These are phyloP conservation scores for Botrytis cinerea DNA, from an alignment of 2,329 filamentous ascomycete species.

Conservation along the genomic window DNA sequence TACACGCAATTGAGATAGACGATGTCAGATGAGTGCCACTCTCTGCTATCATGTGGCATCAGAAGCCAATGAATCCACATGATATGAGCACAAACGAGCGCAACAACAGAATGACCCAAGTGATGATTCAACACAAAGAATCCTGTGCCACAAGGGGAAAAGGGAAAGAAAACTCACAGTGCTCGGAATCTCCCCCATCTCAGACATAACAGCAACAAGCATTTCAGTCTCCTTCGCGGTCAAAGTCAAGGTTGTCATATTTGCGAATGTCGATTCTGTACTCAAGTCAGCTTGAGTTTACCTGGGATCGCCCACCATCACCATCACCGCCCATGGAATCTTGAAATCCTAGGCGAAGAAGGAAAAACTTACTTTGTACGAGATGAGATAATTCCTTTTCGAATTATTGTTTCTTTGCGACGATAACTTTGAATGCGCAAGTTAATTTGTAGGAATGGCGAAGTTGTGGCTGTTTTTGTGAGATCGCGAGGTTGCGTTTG, in stretches of 20 bases:
- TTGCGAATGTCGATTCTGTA: not conserved
- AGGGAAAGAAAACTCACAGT: slow-evolving; percentile 2
- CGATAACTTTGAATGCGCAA: not conserved
- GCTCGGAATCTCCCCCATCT: slow-evolving; percentile 28
- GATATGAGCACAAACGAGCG: not conserved
- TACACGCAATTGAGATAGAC: not conserved
- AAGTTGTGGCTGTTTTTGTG: not conserved
- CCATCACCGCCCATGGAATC: not conserved
- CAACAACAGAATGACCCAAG: too few relatives aligned
- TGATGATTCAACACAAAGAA: not conserved
- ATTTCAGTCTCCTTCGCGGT: slow-evolving; percentile 25
- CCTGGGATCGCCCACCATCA: not conserved
- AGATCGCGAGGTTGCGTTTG: not conserved
- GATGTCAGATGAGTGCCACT: not conserved
- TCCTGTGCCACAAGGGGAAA: not conserved
- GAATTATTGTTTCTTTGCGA: not conserved
- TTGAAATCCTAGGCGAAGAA: not conserved
- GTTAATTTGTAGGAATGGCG: not conserved
- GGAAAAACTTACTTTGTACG: not conserved
- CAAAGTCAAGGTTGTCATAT: slow-evolving; percentile 21
- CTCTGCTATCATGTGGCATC: too few relatives aligned
- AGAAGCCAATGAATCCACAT: not conserved
- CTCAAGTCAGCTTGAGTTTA: not conserved
- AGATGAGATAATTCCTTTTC: not conserved
- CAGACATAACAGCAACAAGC: slow-evolving; percentile 25